phyloP scores from a whole-genome alignment of 768 basidiomycete species.

The Trametes cingulata region DNA sequence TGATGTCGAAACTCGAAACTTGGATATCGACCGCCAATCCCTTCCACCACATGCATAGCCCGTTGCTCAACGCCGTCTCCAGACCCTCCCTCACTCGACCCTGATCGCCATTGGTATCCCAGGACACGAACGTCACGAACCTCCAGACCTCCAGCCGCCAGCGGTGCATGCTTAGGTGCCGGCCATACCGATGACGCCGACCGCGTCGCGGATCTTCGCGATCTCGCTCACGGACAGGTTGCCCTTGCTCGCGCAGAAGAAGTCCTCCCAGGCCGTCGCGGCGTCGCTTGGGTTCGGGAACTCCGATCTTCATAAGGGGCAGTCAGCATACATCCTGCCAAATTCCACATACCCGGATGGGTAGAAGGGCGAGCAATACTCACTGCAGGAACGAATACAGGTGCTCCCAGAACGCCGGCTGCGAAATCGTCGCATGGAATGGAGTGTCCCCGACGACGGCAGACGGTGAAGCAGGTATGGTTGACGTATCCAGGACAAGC shows the following conservation, averaged over 20 bases:
- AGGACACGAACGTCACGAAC: background rate
- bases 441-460: slow-evolving; percentile 37
- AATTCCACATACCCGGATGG: background rate
- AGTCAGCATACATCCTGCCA: background rate
- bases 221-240: slow-evolving; percentile 82
- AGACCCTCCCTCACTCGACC: background rate
- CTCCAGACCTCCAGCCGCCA: too few species aligned
- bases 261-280: slow-evolving; percentile 79
- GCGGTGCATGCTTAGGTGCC: slow-evolving; percentile 54
- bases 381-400: slow-evolving; percentile 66
- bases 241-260: slow-evolving; percentile 79
- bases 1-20: background rate
- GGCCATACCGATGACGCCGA: slow-evolving; percentile 88
- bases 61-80: background rate
- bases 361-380: slow-evolving; percentile 24
- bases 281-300: slow-evolving; percentile 66
- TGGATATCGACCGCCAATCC: background rate
- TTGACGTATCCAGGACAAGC: slow-evolving; percentile 63
- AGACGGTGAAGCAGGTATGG: slow-evolving; percentile 40
- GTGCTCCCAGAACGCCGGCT: slow-evolving; percentile 79
- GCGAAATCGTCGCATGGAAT: slow-evolving; percentile 70
- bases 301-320: slow-evolving; percentile 46
- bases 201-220: slow-evolving; percentile 86
- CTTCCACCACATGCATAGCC: background rate
- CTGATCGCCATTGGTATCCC: background rate